A percentile compares a stretch with the other conserved stretches of the same genome.
These are phyloP conservation scores for Kwoniella europaea DNA, from an alignment of 768 basidiomycete species.

Conservation along the genomic window DNA sequence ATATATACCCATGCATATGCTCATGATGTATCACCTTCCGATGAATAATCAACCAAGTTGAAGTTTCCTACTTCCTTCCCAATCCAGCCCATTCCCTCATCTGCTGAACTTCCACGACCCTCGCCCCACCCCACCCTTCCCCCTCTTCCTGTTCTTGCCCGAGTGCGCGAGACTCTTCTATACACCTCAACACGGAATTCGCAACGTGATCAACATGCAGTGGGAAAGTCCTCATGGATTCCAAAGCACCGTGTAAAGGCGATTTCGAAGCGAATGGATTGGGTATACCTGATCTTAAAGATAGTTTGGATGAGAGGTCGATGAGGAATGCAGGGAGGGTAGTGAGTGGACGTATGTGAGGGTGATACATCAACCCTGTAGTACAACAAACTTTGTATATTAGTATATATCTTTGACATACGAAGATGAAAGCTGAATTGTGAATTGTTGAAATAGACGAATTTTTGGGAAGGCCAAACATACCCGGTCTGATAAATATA, in stretches of 20 bases:
- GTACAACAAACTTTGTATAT: background rate
- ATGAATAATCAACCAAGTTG: background rate
- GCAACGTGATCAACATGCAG: constrained; percentile 96
- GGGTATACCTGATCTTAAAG: constrained; percentile 51
- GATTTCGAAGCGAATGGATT: constrained; percentile 47
- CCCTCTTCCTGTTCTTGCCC: constrained; percentile 65
- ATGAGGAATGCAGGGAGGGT: constrained; percentile 82
- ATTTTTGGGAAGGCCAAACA: constrained; percentile 49
- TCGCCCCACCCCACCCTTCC: constrained; percentile 62
- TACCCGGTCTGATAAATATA: constrained; percentile 88
- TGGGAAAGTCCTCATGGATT: constrained; percentile 80
- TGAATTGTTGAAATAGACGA: background rate
- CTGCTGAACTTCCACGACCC: constrained; percentile 63
- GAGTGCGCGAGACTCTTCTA: constrained; percentile 62
- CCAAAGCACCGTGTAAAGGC: constrained; percentile 64
- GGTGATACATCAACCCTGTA: constrained; percentile 91
- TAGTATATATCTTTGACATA: background rate
- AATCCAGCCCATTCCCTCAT: constrained; percentile 65
- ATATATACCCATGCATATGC: too few species aligned
- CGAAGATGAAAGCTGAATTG: background rate
- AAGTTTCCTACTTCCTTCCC: constrained; percentile 13
- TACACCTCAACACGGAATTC: constrained; percentile 69
- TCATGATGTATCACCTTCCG: too few species aligned
- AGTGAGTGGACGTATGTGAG: constrained; percentile 86
- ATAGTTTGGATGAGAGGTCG: constrained; percentile 74